phyloP scores from a whole-genome alignment of 2,329 filamentous ascomycete genomes.

The Capronia epimyces region DNA sequence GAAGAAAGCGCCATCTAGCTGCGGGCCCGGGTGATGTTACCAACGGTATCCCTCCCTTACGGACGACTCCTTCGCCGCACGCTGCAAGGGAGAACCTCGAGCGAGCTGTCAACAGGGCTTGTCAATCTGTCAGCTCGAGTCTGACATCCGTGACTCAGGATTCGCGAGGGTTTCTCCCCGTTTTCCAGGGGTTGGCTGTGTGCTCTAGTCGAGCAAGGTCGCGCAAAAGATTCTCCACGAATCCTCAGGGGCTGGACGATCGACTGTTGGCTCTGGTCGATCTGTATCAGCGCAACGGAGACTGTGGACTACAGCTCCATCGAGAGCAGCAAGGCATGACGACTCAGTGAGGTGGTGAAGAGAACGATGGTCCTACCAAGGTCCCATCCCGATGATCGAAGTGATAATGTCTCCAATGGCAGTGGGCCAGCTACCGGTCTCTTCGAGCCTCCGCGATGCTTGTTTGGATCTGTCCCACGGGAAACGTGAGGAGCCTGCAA shows the following conservation, averaged over 20 bases:
- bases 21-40: not conserved
- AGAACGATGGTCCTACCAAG: no score
- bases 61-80: no score
- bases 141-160: not conserved
- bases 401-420: no score
- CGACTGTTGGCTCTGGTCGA: not conserved
- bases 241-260: not conserved
- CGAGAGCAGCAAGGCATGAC: not conserved
- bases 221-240: not conserved
- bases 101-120: not conserved
- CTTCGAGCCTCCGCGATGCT: no score
- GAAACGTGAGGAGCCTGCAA: no score
- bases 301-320: not conserved
- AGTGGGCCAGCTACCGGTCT: no score
- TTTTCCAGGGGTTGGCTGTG: not conserved
- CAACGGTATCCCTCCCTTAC: not conserved
- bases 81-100: not conserved
- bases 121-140: not conserved
- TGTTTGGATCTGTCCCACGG: no score
- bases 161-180: not conserved
- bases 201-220: not conserved
- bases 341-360: not conserved
- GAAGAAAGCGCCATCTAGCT: not conserved
- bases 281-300: not conserved
- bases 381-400: no score